Evolutionary conservation across 352 stramenopile genomes (phyloP).

Genomic region (Phytophthora cryptogea): DNA sequence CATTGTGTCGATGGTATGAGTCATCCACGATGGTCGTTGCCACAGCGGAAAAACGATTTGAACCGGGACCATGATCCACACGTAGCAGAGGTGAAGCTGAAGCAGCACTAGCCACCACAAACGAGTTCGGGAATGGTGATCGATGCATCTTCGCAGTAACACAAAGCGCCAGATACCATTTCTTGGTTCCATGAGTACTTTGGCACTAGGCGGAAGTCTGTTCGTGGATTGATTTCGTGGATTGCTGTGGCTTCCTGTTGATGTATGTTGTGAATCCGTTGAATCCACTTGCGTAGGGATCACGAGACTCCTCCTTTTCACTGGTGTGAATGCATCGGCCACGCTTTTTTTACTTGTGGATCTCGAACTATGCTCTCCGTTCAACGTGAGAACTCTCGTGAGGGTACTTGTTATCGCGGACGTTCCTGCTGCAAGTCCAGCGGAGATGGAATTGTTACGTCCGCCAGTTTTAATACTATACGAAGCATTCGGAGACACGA

Average conservation of each 20-base stretch:
- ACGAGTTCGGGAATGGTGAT: constrained; percentile 50
- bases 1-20: constrained; percentile 34
- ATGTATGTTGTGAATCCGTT: constrained; percentile 6
- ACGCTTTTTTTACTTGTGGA: constrained; percentile 6
- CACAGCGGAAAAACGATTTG: constrained; percentile 59
- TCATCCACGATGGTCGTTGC: constrained; percentile 36
- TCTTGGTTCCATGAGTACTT: constrained; percentile 8
- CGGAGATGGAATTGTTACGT: constrained; percentile 19
- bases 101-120: constrained; percentile 58
- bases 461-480: constrained; percentile 1
- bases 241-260: constrained; percentile 11
- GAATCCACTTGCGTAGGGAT: constrained; percentile 22
- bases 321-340: background rate
- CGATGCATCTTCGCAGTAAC: constrained; percentile 35
- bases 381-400: constrained; percentile 19
- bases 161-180: constrained; percentile 8
- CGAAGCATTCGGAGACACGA: background rate
- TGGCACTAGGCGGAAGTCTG: background rate
- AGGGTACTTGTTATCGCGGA: constrained; percentile 28
- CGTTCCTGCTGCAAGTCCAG: constrained; percentile 23
- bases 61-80: constrained; percentile 58
- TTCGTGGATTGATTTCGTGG: constrained; percentile 1
- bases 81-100: constrained; percentile 37
- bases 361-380: constrained; percentile 14
- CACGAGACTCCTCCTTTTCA: constrained; percentile 23